Conservation (phyloP, 768 basidiomycete genomes). For the Rhodotorula diobovata region DNA sequence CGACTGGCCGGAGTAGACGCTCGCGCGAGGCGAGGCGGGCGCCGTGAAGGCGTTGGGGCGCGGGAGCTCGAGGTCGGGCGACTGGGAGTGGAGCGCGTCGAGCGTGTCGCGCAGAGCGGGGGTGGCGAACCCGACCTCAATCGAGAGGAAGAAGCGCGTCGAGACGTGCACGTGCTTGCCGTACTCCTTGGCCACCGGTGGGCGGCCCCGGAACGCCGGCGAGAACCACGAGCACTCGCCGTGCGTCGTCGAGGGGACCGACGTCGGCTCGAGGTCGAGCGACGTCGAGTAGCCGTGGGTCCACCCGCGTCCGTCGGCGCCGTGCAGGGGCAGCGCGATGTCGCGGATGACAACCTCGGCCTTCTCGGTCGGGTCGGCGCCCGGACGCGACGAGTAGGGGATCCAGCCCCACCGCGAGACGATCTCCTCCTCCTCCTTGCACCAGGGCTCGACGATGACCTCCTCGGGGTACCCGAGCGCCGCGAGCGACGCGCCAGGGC, state of each 20-base stretch:
- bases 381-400: constrained; percentile 39
- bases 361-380: constrained; percentile 39
- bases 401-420: constrained; percentile 43
- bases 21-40: constrained; percentile 26
- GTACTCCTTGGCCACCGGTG: constrained; percentile 38
- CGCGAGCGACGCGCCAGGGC: constrained; percentile 17
- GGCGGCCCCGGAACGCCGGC: constrained; percentile 37
- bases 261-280: constrained; percentile 41
- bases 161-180: constrained; percentile 41
- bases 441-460: constrained; percentile 41
- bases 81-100: constrained; percentile 13
- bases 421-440: constrained; percentile 43
- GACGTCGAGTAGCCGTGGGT: constrained; percentile 41
- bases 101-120: constrained; percentile 35
- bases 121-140: constrained; percentile 43
- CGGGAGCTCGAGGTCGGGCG: constrained; percentile 39
- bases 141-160: constrained; percentile 41
- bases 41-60: constrained; percentile 39
- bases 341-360: constrained; percentile 42
- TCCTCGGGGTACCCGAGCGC: constrained; percentile 41
- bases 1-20: constrained; percentile 27
- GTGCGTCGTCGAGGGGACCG: constrained; percentile 34
- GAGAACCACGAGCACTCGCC: constrained; percentile 44
- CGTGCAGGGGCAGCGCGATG: constrained; percentile 37
- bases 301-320: constrained; percentile 34